Evolutionary conservation across 805 yeast genomes (phyloP).

Genomic region (Kregervanrija pseudodelftensis): DNA sequence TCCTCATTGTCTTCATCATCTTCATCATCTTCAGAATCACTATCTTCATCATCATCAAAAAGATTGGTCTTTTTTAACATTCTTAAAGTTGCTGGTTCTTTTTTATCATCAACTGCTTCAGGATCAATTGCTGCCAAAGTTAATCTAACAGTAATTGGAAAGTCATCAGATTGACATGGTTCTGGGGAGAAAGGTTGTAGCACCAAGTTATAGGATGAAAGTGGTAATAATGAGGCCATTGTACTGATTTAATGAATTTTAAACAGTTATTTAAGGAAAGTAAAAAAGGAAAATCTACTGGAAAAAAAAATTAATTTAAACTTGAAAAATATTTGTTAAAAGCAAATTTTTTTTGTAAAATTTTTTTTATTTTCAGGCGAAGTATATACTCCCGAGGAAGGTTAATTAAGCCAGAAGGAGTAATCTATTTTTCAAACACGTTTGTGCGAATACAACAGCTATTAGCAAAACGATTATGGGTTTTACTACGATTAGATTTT

Average conservation of each 20-base stretch:
- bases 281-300: no score
- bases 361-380: no score
- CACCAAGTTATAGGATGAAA: conserved; percentile 81
- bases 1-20: conserved; percentile 38
- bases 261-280: no score
- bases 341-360: no score
- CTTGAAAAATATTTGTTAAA: no score
- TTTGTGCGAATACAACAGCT: no score
- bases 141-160: conserved; percentile 83
- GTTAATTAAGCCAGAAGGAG: no score
- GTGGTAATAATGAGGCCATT: conserved; percentile 73
- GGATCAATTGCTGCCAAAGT: conserved; percentile 97
- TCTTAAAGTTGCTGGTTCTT: conserved; percentile 83
- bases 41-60: conserved; percentile 37
- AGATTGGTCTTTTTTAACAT: conserved; percentile 61
- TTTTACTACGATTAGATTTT: no score
- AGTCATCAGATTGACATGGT: conserved; percentile 78
- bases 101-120: conserved; percentile 71
- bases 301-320: no score
- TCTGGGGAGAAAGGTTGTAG: conserved; percentile 82
- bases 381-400: no score
- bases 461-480: no score
- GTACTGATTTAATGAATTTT: not conserved
- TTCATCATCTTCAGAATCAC: conserved; percentile 40
- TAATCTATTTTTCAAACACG: no score